These are phyloP conservation scores for Phytophthora kernoviae DNA, from an alignment of 352 stramenopile species.

Conservation along the genomic window DNA sequence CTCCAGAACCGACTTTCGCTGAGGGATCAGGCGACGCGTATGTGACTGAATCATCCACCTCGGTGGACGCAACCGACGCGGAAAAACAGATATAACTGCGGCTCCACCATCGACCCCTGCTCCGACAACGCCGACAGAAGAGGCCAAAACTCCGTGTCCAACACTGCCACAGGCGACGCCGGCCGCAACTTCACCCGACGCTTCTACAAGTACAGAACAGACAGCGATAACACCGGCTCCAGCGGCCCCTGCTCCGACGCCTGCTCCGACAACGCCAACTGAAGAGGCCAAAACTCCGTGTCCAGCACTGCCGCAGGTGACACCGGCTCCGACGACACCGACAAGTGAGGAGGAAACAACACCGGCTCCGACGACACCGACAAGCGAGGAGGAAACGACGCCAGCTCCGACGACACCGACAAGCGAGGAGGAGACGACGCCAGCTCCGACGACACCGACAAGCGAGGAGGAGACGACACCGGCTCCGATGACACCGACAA, in stretches of 20 bases:
- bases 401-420: background rate
- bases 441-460: background rate
- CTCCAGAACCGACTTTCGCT: slow-evolving; percentile 23
- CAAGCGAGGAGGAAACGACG: too few relatives aligned
- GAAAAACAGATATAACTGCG: too few relatives aligned
- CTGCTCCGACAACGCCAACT: slow-evolving; percentile 10
- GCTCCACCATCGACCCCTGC: slow-evolving; percentile 14
- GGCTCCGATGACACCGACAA: slow-evolving; percentile 4
- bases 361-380: background rate
- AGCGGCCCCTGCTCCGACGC: slow-evolving; percentile 11
- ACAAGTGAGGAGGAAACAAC: slow-evolving; percentile 12
- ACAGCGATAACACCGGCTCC: background rate
- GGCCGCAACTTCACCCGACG: slow-evolving; percentile 1
- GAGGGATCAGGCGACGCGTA: slow-evolving; percentile 12
- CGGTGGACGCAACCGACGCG: slow-evolving; percentile 6
- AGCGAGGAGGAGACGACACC: background rate
- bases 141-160: slow-evolving; percentile 5
- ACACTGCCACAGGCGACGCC: background rate
- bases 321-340: slow-evolving; percentile 4
- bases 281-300: slow-evolving; percentile 1
- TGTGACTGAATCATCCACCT: slow-evolving; percentile 10
- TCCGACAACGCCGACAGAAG: slow-evolving; percentile 2
- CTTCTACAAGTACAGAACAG: background rate
- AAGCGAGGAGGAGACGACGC: slow-evolving; percentile 3
- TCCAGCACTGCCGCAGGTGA: background rate